phyloP scores from a whole-genome alignment of 2,329 filamentous ascomycete species.

The Nothophaeocryptopus gaeumannii region DNA sequence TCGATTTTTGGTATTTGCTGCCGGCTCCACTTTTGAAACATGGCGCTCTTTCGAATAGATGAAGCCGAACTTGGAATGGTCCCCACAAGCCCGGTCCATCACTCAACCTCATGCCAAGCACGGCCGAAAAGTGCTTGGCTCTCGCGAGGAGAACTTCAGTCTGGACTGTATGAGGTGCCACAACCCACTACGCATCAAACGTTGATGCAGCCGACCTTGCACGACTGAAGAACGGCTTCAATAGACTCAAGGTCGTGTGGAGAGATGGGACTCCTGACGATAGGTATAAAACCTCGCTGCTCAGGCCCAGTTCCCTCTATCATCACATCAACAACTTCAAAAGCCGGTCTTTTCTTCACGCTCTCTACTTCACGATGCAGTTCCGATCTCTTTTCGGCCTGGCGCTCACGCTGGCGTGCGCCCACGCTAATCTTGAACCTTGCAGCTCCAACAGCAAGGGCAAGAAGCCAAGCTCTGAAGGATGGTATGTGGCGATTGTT shows the following conservation, averaged over 20 bases:
- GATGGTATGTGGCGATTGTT: too few relatives aligned
- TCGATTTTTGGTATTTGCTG: too few relatives aligned
- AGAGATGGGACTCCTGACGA: too few relatives aligned
- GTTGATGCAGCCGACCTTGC: slow-evolving; percentile 1
- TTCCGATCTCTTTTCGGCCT: slow-evolving; percentile 17
- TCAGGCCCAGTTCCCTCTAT: too few relatives aligned
- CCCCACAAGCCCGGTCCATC: not conserved
- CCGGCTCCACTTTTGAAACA: slow-evolving; percentile 1
- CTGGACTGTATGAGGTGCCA: not conserved
- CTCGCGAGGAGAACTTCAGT: not conserved
- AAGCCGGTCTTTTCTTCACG: not conserved
- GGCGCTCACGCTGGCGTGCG: slow-evolving; percentile 19
- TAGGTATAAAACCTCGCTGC: not conserved
- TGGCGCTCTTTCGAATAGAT: slow-evolving; percentile 10
- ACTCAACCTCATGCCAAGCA: not conserved
- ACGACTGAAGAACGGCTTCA: not conserved
- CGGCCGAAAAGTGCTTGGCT: not conserved
- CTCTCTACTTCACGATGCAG: slow-evolving; percentile 11
- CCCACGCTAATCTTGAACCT: slow-evolving; percentile 1
- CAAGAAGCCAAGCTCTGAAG: slow-evolving; percentile 28
- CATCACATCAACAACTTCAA: too few relatives aligned
- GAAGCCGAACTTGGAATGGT: slow-evolving; percentile 11
- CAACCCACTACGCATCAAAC: slow-evolving; percentile 13
- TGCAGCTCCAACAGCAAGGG: slow-evolving; percentile 36
- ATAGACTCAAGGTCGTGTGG: too few relatives aligned